Conservation (phyloP, 306 rosid genomes). For the Cyclanthera cordifolia region DNA sequence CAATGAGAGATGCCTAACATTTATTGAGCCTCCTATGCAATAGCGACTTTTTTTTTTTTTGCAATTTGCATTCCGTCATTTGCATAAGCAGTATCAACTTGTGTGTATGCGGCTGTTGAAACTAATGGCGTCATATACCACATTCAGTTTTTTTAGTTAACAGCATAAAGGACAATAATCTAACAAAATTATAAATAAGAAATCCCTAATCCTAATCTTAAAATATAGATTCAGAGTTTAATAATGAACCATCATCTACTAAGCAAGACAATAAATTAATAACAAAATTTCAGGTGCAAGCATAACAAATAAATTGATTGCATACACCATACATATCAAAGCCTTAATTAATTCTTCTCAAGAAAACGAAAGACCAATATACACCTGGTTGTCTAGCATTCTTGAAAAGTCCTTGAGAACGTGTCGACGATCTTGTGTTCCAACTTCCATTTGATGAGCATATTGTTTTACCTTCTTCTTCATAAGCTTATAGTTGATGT, state of each 20-base stretch:
- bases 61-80: background rate
- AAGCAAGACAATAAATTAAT: background rate
- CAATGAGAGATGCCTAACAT: background rate
- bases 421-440: slow-evolving; percentile 61
- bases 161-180: background rate
- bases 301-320: background rate
- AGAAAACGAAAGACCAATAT: slow-evolving; percentile 1
- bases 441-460: slow-evolving; percentile 77
- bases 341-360: background rate
- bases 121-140: background rate
- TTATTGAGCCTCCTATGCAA: background rate
- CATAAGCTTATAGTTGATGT: slow-evolving; percentile 91
- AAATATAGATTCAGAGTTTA: background rate
- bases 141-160: background rate
- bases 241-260: background rate
- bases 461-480: slow-evolving; percentile 79
- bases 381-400: slow-evolving; percentile 91
- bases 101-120: background rate
- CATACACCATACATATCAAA: background rate
- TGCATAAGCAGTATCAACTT: background rate
- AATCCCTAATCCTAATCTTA: background rate
- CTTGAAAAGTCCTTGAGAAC: slow-evolving; percentile 95
- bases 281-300: slow-evolving; percentile 4
- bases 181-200: background rate
- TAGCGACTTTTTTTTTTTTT: slow-evolving; percentile 35